Base-by-base conservation (phyloP, 129 eudicot genomes). In the Centrapalus pauciflorus region DNA sequence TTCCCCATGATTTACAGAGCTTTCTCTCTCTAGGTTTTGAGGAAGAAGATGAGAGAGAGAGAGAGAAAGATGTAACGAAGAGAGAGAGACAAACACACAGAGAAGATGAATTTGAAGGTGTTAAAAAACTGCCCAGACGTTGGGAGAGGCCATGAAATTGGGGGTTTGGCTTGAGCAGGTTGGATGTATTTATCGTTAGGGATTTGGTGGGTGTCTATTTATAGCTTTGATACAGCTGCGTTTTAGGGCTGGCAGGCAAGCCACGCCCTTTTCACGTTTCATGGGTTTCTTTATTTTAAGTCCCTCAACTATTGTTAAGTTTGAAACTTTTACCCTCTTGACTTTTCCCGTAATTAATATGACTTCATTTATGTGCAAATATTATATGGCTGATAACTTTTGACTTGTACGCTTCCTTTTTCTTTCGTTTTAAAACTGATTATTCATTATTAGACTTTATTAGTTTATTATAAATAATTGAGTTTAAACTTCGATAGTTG, bases 71-170 rank as follows among this genome's bases (percentile, higher is more conserved):
- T 20, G 54, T 7, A 43, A 25, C 38, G 65, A 27, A 28, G 69
- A 51, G 67, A 56, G 28, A 41, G n/a, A n/a, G n/a, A n/a, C n/a
- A n/a, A n/a, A n/a, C n/a, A 46, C 4, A 60, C 32, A 51, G 58
- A 65, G 40, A 38, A 28, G 64, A 50, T 43, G 61, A 35, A 57
- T 34, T 23, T 32, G n/a, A 3, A 56, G 33, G 28, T 28, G 5
- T 54, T 77, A 82, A 65, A 82, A 82, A 64, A 74, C 86, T 58
- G 69, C 71, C 83, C 83, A 84, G 62, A 76, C 27, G 73, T 73
- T 52, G 51, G 60, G 23, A 62, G 82, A 51, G 77, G 61, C 90
- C 90, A 84, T 84, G 81, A 70, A 84, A 66, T 21, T 35, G 52
- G 74, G 71, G 63, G 69, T 30, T 19, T 70, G 43, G 19, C 3